These are phyloP conservation scores for Metarhizium guizhouense DNA, from an alignment of 2,329 filamentous ascomycete genomes.

Conservation along the genomic window DNA sequence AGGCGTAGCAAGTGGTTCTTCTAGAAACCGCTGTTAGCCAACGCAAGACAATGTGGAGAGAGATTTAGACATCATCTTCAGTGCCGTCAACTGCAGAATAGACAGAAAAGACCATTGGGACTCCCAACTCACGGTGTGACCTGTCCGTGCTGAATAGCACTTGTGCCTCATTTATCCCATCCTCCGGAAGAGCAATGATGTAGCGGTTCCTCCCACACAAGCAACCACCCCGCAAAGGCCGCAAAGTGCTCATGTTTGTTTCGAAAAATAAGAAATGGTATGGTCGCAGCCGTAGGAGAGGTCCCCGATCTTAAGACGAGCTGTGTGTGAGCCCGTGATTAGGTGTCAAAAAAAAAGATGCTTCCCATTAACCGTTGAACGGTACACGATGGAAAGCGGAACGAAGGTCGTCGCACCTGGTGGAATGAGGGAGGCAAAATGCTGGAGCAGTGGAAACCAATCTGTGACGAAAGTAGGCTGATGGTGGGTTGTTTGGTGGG, in stretches of 20 bases:
- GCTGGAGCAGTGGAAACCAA: neutral
- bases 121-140: slow-evolving; percentile 56
- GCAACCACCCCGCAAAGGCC: slow-evolving; percentile 65
- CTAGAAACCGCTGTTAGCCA: slow-evolving; percentile 17
- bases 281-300: neutral
- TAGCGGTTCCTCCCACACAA: slow-evolving; percentile 83
- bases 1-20: slow-evolving; percentile 61
- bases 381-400: neutral
- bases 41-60: neutral
- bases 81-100: neutral
- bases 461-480: slow-evolving; percentile 1
- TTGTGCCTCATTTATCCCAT: slow-evolving; percentile 46
- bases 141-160: slow-evolving; percentile 68
- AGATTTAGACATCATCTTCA: neutral
- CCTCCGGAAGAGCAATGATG: slow-evolving; percentile 58
- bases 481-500: neutral
- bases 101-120: neutral
- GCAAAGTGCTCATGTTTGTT: slow-evolving; percentile 35
- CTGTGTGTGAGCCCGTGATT: neutral
- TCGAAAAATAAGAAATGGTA: neutral
- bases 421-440: slow-evolving; percentile 1
- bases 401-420: slow-evolving; percentile 1
- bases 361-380: neutral
- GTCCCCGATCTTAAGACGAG: neutral
- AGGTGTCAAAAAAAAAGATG: neutral